A percentile compares a stretch with the other conserved stretches of the same genome.
These are phyloP conservation scores for Taxillus chinensis DNA, from an alignment of 164 flowering plant genomes.

Conservation along the genomic window DNA sequence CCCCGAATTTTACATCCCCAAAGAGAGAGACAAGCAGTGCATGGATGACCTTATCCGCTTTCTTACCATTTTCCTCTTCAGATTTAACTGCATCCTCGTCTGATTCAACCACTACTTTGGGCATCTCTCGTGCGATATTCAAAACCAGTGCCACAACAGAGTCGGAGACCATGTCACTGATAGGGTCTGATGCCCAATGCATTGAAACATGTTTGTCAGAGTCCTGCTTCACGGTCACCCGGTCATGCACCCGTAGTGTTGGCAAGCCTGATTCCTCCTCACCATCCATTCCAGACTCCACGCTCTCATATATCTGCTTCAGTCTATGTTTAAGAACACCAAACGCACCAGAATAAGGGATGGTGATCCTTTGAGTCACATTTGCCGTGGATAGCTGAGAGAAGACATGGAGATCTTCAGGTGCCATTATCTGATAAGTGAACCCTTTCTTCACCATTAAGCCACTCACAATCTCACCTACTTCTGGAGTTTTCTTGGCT, in stretches of 20 bases:
- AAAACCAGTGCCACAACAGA: conserved; percentile 75
- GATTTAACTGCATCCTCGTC: conserved; percentile 28
- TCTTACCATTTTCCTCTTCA: conserved; percentile 65
- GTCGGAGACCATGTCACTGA: conserved; percentile 94
- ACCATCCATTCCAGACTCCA: conserved; percentile 39
- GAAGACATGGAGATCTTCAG: conserved; percentile 88
- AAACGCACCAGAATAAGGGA: conserved; percentile 79
- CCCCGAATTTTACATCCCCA: conserved; percentile 81
- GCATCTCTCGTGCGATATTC: conserved; percentile 64
- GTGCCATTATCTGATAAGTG: conserved; percentile 92
- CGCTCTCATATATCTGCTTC: conserved; percentile 77
- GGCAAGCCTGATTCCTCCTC: conserved; percentile 53
- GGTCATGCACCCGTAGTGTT: conserved; percentile 56
- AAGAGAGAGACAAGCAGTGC: conserved; percentile 79
- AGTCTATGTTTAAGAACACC: conserved; percentile 71
- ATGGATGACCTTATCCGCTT: conserved; percentile 60
- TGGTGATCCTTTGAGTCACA: conserved; percentile 69
- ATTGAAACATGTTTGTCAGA: conserved; percentile 72
- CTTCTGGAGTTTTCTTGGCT: conserved; percentile 80
- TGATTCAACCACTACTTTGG: conserved; percentile 47
- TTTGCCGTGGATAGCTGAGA: conserved; percentile 79
- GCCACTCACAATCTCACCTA: conserved; percentile 77
- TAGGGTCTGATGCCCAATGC: conserved; percentile 87
- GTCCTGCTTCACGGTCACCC: conserved; percentile 82
- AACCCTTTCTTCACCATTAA: conserved; percentile 88